Conservation (phyloP, 257 asterid genomes). For the Salvia miltiorrhiza region DNA sequence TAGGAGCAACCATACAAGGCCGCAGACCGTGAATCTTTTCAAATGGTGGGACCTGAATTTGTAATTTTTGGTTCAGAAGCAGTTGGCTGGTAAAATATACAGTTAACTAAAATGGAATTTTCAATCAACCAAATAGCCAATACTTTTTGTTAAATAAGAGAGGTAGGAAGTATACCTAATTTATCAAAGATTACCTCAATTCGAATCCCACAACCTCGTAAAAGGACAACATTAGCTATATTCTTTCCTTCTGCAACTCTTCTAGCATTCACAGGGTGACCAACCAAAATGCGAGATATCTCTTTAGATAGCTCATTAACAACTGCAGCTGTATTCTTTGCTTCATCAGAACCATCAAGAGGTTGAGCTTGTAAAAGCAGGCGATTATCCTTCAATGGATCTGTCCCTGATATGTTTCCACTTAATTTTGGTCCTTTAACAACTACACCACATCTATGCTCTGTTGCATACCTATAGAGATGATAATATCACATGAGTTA, state of each 20-base stretch:
- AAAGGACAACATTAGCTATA: constrained; percentile 81
- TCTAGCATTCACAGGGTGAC: constrained; percentile 73
- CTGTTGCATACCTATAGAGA: constrained; percentile 81
- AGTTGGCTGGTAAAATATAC: background rate
- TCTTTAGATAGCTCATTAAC: constrained; percentile 84
- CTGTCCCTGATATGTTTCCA: constrained; percentile 97
- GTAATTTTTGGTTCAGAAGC: constrained; percentile 13
- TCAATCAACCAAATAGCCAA: background rate
- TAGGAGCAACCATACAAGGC: constrained; percentile 99
- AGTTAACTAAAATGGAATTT: background rate
- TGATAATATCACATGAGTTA: constrained; percentile 10
- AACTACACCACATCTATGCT: constrained; percentile 99
- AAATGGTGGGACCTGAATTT: constrained; percentile 77
- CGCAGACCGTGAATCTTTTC: constrained; percentile 64
- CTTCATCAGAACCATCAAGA: constrained; percentile 85
- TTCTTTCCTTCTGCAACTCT: constrained; percentile 82
- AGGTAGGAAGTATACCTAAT: background rate
- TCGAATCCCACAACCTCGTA: constrained; percentile 97
- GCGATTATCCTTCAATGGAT: constrained; percentile 92
- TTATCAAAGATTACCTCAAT: constrained; percentile 61
- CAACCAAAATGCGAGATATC: constrained; percentile 71
- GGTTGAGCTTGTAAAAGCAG: constrained; percentile 75
- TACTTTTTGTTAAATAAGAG: background rate
- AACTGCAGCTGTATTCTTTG: constrained; percentile 79
- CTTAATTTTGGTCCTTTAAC: constrained; percentile 96